A percentile compares a stretch with the other conserved stretches of the same genome.
Evolutionary conservation across 768 basidiomycete species (phyloP).

Genomic region (Boletus pseudo-olivaceus): DNA sequence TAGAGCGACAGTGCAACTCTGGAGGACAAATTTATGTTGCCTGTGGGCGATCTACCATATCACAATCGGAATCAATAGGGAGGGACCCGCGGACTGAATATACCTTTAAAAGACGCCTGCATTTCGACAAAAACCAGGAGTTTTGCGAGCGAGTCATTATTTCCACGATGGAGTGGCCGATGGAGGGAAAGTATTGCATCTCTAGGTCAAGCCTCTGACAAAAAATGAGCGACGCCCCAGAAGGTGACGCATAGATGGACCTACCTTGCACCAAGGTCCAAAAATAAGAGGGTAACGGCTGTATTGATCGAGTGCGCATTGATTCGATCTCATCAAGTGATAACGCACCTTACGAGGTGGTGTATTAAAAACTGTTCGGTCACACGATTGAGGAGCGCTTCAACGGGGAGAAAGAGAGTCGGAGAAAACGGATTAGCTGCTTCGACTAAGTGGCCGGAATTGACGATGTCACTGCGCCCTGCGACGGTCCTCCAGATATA

Average conservation of each 20-base stretch:
- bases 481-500: conserved; percentile 37
- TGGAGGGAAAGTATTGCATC: conserved; percentile 41
- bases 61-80: conserved; percentile 12
- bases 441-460: conserved; percentile 28
- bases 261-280: conserved; percentile 62
- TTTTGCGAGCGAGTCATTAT: conserved; percentile 55
- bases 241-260: conserved; percentile 13
- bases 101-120: conserved; percentile 48
- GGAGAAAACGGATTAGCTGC: conserved; percentile 49
- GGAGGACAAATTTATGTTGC: conserved; percentile 26
- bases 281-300: conserved; percentile 80
- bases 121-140: conserved; percentile 42
- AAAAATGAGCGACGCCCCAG: not conserved
- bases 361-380: conserved; percentile 51
- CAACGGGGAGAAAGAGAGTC: conserved; percentile 53
- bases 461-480: conserved; percentile 1
- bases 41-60: conserved; percentile 21
- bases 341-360: conserved; percentile 56
- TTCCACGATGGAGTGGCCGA: conserved; percentile 47
- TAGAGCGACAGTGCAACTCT: conserved; percentile 26
- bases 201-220: conserved; percentile 59
- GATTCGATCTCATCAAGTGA: conserved; percentile 1
- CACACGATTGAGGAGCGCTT: conserved; percentile 49
- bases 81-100: not conserved
- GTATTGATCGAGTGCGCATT: conserved; percentile 10